Percentiles rank a stretch among this genome's conserved stretches.
These are phyloP conservation scores for Cladosporium colombiae DNA, from an alignment of 2,329 filamentous ascomycete species.

Conservation along the genomic window DNA sequence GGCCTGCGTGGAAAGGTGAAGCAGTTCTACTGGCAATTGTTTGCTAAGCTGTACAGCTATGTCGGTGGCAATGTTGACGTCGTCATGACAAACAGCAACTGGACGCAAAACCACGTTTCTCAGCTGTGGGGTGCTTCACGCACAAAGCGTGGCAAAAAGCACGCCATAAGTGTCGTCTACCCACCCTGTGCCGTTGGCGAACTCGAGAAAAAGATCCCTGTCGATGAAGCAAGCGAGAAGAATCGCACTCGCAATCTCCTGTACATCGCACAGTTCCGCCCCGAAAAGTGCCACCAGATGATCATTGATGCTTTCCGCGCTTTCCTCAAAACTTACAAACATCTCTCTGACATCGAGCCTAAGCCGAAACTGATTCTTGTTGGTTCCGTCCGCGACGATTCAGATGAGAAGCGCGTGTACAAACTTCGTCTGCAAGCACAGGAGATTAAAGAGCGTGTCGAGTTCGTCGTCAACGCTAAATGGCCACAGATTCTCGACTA, in stretches of 20 bases:
- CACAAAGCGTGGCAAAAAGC: slow-evolving; percentile 48
- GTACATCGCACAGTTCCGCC: slow-evolving; percentile 96
- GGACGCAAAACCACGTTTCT: slow-evolving; percentile 84
- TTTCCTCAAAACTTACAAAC: slow-evolving; percentile 63
- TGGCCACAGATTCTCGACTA: slow-evolving; percentile 85
- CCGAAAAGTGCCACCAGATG: slow-evolving; percentile 92
- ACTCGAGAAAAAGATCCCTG: slow-evolving; percentile 71
- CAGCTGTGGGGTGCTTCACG: slow-evolving; percentile 70
- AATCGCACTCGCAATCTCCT: slow-evolving; percentile 71
- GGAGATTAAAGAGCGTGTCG: slow-evolving; percentile 76
- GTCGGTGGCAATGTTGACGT: slow-evolving; percentile 84
- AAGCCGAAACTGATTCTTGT: slow-evolving; percentile 75
- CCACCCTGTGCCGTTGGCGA: slow-evolving; percentile 90
- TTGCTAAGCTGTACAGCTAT: slow-evolving; percentile 78
- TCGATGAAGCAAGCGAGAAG: slow-evolving; percentile 68
- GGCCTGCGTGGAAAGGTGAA: slow-evolving; percentile 73
- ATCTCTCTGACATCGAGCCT: slow-evolving; percentile 31
- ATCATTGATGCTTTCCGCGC: slow-evolving; percentile 81
- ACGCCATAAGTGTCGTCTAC: slow-evolving; percentile 75
- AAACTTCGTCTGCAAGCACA: slow-evolving; percentile 83
- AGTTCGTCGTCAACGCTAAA: slow-evolving; percentile 85
- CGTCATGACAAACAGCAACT: slow-evolving; percentile 96
- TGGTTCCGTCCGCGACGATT: slow-evolving; percentile 85
- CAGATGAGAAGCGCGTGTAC: slow-evolving; percentile 81
- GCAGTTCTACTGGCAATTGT: slow-evolving; percentile 80